Base-by-base conservation (phyloP, 2,329 filamentous ascomycete genomes). In the Sporothrix luriei region DNA sequence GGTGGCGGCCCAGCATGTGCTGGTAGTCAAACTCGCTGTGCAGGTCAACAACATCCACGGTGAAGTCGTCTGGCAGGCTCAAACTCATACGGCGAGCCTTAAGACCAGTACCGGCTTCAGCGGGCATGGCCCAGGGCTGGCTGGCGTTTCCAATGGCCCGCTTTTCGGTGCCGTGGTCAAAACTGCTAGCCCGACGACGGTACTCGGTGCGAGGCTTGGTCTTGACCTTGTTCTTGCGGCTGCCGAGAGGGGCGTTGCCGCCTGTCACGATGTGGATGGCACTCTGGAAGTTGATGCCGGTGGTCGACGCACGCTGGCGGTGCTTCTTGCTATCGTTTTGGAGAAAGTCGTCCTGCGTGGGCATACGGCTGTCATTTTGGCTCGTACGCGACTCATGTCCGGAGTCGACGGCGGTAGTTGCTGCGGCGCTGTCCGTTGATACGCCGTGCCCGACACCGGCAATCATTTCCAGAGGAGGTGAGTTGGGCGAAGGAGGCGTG, bases 21-120 rank as follows among this genome's bases (percentile, higher is more conserved):
- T 87, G 84, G 73, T 89, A 90, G 72, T 90, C 88, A 74, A 88
- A 94, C 74, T 93, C 91, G 61, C 84, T 83, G 71, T 87, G 84
- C 4, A 94, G 82, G 66, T 92, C 88, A 33, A 84, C 89, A 11
- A 88, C 85, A 71, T 92, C 89, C 40, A 93, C 89, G 1, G 84
- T 85, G 76, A 93, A 91, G 74, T 92, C 89, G 74, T 93, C 90
- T 1, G 90, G 90, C 33, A 93, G 81, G 75, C 86, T 90, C 64
- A 92, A 78, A 76, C 91, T 94, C 80, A 94, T 83, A 66, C 91
- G 88, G n/a, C 91, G 86, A 40, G 91, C 89, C 80, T 94, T 94
- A 77, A 91, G 84, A 11, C 91, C 91, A 21, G 89, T 90, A 14
- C 91, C 91, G 26, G 85, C 85, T 67, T 88, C 88, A 1, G 91